Base-by-base conservation (phyloP, 2,329 filamentous ascomycete species). In the Fusarium setosum region DNA sequence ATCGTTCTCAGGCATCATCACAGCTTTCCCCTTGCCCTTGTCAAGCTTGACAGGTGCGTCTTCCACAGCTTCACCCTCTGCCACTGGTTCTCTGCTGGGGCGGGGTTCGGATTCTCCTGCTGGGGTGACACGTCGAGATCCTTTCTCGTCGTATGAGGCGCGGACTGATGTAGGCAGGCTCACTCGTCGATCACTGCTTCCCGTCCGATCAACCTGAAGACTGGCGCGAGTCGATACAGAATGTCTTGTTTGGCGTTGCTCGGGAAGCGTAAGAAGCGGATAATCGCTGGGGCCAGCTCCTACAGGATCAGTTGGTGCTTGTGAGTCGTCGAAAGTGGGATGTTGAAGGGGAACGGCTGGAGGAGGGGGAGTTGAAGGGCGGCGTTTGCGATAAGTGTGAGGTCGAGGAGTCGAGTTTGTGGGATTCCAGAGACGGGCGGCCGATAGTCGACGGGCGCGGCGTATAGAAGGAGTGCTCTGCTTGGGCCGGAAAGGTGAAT, bases 401-500 rank as follows among this genome's bases (percentile, higher is more conserved):
- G 74, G 68, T 58, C 84, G 80, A 41, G 85, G 85, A 3, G 86
- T 88, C 23, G 85, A 88, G 72, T 88, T 88, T 59, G 84, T 84
- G 21, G 86, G 86, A 69, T 88, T 88, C 86, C 86, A 88, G 65
- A 88, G 83, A 32, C 85, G 84, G 42, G 82, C 81, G 20, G 83
- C 79, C 5, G 81, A 79, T 26, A 81, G 77, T 26, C 78, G 80
- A 51, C 76, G 79, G 45, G 79, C 74, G 23, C 79, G 77, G 29
- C 68, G 75, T 23, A 42, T 68, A 48, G 65, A 49, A 18, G 61
- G 63, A 35, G 49, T 63, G 40, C 74, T 73, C 29, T 78, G 75
- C 64, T 76, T 80, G 63, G 72, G 82, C 63, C 81, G 82, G 69
- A 86, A 85, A 65, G 83, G 73, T 18, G 74, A 72, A 47, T 63